Evolutionary conservation across 2,329 filamentous ascomycete genomes (phyloP), one percentile per base, ranked within the genome.

Genomic region (Phoma sp.): DNA sequence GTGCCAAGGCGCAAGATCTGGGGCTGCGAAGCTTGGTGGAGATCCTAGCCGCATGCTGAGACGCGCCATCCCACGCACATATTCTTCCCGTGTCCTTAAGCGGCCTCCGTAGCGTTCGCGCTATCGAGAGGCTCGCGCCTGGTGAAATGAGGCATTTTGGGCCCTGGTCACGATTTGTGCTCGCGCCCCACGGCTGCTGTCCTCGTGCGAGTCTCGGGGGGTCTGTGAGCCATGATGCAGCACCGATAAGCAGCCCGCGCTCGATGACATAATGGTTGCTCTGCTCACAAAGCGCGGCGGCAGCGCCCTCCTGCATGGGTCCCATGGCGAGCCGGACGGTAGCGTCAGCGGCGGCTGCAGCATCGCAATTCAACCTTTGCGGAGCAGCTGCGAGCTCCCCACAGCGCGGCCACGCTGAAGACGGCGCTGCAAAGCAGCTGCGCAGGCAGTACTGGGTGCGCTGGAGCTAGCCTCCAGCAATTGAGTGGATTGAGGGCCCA

Each of bases 281-380:
- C 45, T 32, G 43, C 38, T 39, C 43, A 43, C 43, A 38, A 37
- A 43, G 43, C 33, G 14, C 23, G 39, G 39, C 43, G 37, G 38
- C 43, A 33, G 50, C 28, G 33, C 32, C 21, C 20, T 23, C 6
- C 23, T 30, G 51, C 51, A 54, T 54, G 51, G 51, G 18, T 45
- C 51, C 46, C 39, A 45, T 49, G 45, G 39, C 34, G 51, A 49
- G 20, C 39, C 40, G 29, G 10, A 49, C 53, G 32, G 53, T 56
- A 56, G 53, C 53, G 53, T 56, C 53, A 56, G 53, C 53, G 53
- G 53, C 53, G 47, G 53, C 53, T 54, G 51, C 51, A 50, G 53
- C 47, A 55, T 56, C 42, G 36, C 46, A 54, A 36, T 43, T 33
- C 37, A 33, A 48, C 23, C 39, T 49, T 18, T 54, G 51, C 34